Conservation (phyloP, 305 asterid species). For the Rubia occidens region DNA sequence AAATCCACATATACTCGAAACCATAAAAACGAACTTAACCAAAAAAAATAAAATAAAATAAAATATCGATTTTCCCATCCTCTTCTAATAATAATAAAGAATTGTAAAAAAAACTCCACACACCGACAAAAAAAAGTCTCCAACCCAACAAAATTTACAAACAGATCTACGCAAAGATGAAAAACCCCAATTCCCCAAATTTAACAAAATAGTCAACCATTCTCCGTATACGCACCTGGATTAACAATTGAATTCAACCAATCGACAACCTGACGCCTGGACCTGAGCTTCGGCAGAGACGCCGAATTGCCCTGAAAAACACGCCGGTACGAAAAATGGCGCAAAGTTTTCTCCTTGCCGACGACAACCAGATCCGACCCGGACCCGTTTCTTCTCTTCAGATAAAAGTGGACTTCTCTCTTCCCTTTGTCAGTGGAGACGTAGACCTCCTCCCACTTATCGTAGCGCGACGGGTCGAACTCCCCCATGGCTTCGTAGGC, state of each 20-base stretch:
- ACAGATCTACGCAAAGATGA: neutral
- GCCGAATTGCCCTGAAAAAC: constrained; percentile 26
- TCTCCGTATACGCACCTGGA: constrained; percentile 34
- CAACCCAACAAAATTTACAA: neutral
- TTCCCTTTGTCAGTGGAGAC: constrained; percentile 48
- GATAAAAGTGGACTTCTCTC: constrained; percentile 58
- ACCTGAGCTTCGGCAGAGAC: constrained; percentile 47
- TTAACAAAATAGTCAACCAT: neutral
- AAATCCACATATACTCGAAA: no score
- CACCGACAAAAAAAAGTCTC: neutral
- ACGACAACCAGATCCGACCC: constrained; percentile 53
- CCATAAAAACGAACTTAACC: no score
- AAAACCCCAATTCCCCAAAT: neutral
- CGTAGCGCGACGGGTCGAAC: constrained; percentile 23
- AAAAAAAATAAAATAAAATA: no score
- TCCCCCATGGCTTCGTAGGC: constrained; percentile 11
- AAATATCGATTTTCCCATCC: neutral
- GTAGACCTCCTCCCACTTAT: constrained; percentile 53
- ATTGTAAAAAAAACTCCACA: neutral
- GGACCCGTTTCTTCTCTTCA: constrained; percentile 42
- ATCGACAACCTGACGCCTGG: constrained; percentile 62
- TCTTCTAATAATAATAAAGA: neutral
- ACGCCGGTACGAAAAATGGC: constrained; percentile 45
- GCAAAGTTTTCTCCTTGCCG: constrained; percentile 55
- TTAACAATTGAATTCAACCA: constrained; percentile 50